phyloP scores from a whole-genome alignment of 169 alveolate genomes.

The Plasmodium berghei region DNA sequence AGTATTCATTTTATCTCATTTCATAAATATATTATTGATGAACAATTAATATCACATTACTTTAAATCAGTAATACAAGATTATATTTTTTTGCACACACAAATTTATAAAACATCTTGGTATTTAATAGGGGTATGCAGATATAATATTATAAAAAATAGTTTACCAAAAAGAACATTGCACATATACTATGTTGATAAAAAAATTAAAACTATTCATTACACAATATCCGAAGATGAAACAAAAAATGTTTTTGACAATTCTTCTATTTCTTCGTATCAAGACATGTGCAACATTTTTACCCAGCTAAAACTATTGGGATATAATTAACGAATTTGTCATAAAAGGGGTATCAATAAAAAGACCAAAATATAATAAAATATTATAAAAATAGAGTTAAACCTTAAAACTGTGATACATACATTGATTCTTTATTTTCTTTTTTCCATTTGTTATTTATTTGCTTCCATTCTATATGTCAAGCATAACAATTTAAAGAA shows the following conservation, averaged over 20 bases:
- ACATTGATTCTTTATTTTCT: too few species aligned
- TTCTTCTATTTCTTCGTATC: constrained; percentile 45
- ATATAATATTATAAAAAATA: constrained; percentile 39
- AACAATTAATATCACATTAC: constrained; percentile 17
- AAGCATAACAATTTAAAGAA: too few species aligned
- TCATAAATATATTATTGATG: constrained; percentile 61
- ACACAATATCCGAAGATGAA: constrained; percentile 41
- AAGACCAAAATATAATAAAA: too few species aligned
- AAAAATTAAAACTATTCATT: constrained; percentile 38
- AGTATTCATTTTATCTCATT: constrained; percentile 22
- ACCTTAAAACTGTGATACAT: too few species aligned
- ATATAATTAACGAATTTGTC: background rate
- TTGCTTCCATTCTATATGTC: too few species aligned
- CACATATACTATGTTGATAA: constrained; percentile 54
- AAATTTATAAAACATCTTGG: constrained; percentile 65
- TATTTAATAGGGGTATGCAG: constrained; percentile 58
- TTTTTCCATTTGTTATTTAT: too few species aligned
- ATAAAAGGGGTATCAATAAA: too few species aligned
- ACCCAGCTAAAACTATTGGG: constrained; percentile 54
- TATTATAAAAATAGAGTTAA: too few species aligned
- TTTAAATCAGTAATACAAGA: constrained; percentile 41
- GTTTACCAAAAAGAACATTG: constrained; percentile 14
- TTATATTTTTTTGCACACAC: constrained; percentile 48
- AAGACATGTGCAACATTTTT: constrained; percentile 72
- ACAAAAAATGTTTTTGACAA: constrained; percentile 32